Evolutionary conservation across 2,329 filamentous ascomycete species (phyloP), one percentile per base, ranked within the genome.

Genomic region (Aspergillus sp.): DNA sequence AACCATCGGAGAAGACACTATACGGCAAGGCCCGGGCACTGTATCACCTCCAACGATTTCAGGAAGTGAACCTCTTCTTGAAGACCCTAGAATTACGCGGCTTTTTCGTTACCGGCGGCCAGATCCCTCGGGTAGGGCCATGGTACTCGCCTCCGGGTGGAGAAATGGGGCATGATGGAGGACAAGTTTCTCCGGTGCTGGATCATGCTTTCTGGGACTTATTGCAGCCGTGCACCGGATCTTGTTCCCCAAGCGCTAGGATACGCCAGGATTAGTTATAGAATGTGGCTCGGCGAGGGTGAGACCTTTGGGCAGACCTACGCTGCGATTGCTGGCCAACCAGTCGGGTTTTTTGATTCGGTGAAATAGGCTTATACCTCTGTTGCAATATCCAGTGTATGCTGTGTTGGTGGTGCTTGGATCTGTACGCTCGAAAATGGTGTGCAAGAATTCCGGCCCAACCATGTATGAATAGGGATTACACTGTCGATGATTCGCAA

Each of bases 1-100:
- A 61, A 0, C 59, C 66, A 0, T 69, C 72, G 0, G 79, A 82
- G 48, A 83, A 81, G 61, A 70, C 69, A 0, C 68, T 80, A 2
- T 80, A 77, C 59, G 76, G 81, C 1, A 73, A 80, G 49, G 74
- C 77, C 0, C 74, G 71, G 55, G 80, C 80, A 0, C 68, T 81
- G 0, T 83, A 83, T 51, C 61, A 69, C 4, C 73, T 83, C 3
- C 60, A 65, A 1, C 64, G 70, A n/a, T 83, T 74, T 54, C 49
- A 60, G 0, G 65, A 72, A 50, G 45, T 66, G 17, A 31, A 58
- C 3, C 64, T 55, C 11, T 64, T 52, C 17, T 57, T 72, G 43
- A 70, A 63, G 46, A 19, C 46, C 3, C 54, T 72, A 2, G 54
- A 65, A 17, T 70, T 64, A 11, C 62, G 70, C 11, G 64, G 70